Evolutionary conservation across 2,329 filamentous ascomycete genomes (phyloP).

Genomic region (Microsporum audouinii): DNA sequence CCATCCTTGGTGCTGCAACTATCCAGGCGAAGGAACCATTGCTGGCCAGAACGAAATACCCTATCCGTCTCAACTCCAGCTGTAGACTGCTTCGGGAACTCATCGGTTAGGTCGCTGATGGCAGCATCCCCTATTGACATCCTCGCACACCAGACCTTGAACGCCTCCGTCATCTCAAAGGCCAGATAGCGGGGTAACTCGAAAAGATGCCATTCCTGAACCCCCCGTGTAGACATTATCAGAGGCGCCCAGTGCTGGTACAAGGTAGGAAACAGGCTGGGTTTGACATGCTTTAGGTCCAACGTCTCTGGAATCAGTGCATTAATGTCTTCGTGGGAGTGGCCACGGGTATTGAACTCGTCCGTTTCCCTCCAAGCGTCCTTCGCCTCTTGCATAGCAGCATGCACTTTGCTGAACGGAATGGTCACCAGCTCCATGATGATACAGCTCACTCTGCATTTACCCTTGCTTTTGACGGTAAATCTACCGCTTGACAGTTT

Average conservation of each 20-base stretch:
- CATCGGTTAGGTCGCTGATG: neutral
- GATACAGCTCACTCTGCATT: neutral
- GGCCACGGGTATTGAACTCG: slow-evolving; percentile 30
- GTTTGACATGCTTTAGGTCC: slow-evolving; percentile 11
- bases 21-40: neutral
- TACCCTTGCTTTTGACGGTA: neutral
- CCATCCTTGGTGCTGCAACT: slow-evolving; percentile 25
- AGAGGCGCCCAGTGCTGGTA: slow-evolving; percentile 36
- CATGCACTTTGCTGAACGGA: slow-evolving; percentile 11
- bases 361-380: slow-evolving; percentile 9
- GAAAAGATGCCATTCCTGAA: slow-evolving; percentile 16
- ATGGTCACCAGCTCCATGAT: slow-evolving; percentile 8
- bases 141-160: slow-evolving; percentile 13
- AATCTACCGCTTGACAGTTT: neutral
- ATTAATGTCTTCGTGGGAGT: slow-evolving; percentile 23
- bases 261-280: slow-evolving; percentile 27
- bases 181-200: slow-evolving; percentile 15
- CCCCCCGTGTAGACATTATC: slow-evolving; percentile 27
- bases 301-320: slow-evolving; percentile 16
- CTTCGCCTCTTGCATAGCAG: slow-evolving; percentile 6
- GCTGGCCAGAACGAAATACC: slow-evolving; percentile 24
- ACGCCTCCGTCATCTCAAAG: slow-evolving; percentile 21
- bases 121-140: neutral
- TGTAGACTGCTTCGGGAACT: neutral
- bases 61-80: slow-evolving; percentile 9